phyloP scores from a whole-genome alignment of 148 eudicot species.

The Salicornia ramosissima region DNA sequence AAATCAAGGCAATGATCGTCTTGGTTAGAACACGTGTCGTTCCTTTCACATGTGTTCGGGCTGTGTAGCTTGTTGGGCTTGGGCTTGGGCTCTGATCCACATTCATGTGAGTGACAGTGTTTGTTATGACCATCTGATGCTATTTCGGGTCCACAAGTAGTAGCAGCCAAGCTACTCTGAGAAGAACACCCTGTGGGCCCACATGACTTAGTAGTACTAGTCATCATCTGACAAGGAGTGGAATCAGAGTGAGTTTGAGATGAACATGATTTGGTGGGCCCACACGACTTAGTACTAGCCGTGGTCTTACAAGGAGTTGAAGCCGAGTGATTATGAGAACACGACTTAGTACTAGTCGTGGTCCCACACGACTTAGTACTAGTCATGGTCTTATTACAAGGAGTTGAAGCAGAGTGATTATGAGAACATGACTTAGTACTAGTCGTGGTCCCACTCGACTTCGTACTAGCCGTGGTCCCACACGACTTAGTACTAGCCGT shows the following conservation, averaged over 20 bases:
- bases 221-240: conserved; percentile 4
- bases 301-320: not conserved
- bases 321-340: no score
- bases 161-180: conserved; percentile 2
- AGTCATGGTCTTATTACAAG: not conserved
- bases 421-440: no score
- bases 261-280: conserved; percentile 4
- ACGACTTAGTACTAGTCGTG: no score
- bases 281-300: not conserved
- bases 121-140: not conserved
- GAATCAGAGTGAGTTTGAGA: not conserved
- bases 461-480: not conserved
- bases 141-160: no score
- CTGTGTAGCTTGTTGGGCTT: conserved; percentile 4
- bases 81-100: not conserved
- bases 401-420: no score
- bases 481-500: not conserved
- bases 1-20: conserved; percentile 24
- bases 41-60: not conserved
- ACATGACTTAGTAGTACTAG: not conserved
- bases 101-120: not conserved
- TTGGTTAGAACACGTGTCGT: not conserved
- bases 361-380: no score
- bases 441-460: no score
- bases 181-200: not conserved